Conservation (phyloP, 495 filamentous ascomycete species). For the Platismatia glauca region DNA sequence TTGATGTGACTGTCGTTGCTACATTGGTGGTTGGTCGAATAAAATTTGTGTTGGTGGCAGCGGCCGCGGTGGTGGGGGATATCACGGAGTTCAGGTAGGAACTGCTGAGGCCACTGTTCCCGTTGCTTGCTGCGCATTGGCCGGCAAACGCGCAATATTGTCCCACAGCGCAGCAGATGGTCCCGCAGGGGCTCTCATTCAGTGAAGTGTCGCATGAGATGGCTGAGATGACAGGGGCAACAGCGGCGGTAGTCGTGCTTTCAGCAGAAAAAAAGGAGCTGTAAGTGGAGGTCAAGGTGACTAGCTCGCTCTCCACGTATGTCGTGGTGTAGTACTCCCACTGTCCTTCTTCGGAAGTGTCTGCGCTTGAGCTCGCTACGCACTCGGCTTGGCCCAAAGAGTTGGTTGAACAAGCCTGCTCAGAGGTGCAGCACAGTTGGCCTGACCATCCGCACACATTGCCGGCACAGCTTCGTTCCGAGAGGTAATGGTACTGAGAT, state of each 20-base stretch:
- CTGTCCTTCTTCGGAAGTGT: slow-evolving; percentile 28
- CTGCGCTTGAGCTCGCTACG: slow-evolving; percentile 23
- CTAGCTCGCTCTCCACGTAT: slow-evolving; percentile 55
- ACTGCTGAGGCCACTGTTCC: slow-evolving; percentile 30
- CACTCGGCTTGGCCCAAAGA: slow-evolving; percentile 46
- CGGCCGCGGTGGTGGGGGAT: slow-evolving; percentile 28
- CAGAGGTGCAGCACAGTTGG: slow-evolving; percentile 57
- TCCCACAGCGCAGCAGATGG: slow-evolving; percentile 61
- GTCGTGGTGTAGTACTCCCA: slow-evolving; percentile 64
- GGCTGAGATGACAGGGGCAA: slow-evolving; percentile 28
- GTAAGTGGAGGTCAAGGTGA: slow-evolving; percentile 58
- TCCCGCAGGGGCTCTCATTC: slow-evolving; percentile 60
- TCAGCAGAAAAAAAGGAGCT: slow-evolving; percentile 39
- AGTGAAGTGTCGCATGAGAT: slow-evolving; percentile 49
- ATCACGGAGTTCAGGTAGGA: slow-evolving; percentile 26
- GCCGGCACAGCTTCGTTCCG: slow-evolving; percentile 44
- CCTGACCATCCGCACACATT: slow-evolving; percentile 59
- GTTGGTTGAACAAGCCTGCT: slow-evolving; percentile 57
- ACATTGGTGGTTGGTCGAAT: slow-evolving; percentile 63
- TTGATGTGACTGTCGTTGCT: slow-evolving; percentile 44
- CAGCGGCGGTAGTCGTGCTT: slow-evolving; percentile 21
- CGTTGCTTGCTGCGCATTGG: slow-evolving; percentile 37
- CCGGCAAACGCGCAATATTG: slow-evolving; percentile 53
- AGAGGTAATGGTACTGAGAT: slow-evolving; percentile 34
- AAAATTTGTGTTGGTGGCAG: slow-evolving; percentile 38